Evolutionary conservation across 179 eudicot genomes (phyloP).

Genomic region (Silene coronaria): DNA sequence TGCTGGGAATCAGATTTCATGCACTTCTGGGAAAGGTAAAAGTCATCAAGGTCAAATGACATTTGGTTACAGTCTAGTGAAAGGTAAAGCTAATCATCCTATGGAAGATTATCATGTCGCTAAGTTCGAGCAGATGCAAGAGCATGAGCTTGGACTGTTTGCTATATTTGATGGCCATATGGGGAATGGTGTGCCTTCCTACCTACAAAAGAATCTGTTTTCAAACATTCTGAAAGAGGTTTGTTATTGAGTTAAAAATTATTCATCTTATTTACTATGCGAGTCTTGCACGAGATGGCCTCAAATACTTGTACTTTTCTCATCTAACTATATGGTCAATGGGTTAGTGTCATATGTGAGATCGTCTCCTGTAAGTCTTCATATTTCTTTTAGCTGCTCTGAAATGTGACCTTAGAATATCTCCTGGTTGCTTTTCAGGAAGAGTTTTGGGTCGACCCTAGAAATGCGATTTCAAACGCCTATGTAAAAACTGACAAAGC

Average conservation of each 20-base stretch:
- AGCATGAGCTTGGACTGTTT: constrained; percentile 61
- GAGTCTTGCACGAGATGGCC: not conserved
- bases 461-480: constrained; percentile 50
- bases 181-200: constrained; percentile 60
- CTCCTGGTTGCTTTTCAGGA: constrained; percentile 25
- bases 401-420: not conserved
- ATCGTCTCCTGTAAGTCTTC: not conserved
- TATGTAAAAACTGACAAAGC: constrained; percentile 55
- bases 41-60: constrained; percentile 40
- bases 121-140: constrained; percentile 37
- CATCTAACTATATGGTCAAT: not conserved
- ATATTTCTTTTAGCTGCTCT: not conserved
- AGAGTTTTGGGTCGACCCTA: constrained; percentile 63
- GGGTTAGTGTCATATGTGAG: not conserved
- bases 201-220: constrained; percentile 55
- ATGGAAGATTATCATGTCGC: constrained; percentile 85
- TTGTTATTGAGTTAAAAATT: not conserved
- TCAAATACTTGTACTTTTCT: not conserved
- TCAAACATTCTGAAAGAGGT: constrained; percentile 62
- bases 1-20: constrained; percentile 30
- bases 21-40: constrained; percentile 53
- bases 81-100: constrained; percentile 67
- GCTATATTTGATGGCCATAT: constrained; percentile 76
- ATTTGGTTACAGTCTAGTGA: constrained; percentile 61
- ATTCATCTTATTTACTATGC: not conserved